Percentiles rank a stretch among this genome's conserved stretches.
Conservation (phyloP, 306 rosid species). For the Rosa multiflora region DNA sequence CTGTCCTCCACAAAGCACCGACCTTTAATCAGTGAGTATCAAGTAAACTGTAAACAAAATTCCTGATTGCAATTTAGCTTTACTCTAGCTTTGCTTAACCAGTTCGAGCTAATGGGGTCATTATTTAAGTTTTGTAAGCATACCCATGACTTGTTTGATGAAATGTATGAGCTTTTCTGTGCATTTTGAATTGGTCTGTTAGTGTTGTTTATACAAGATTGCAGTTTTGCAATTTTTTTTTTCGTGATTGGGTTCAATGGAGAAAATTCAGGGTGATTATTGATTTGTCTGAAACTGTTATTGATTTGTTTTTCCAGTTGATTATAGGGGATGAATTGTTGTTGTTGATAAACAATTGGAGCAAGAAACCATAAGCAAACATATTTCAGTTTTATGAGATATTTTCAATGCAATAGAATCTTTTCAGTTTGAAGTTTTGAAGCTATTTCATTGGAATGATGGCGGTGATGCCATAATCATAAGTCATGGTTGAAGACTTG, state of each 20-base stretch:
- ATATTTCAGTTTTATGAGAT: not conserved
- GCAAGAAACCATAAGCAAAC: not conserved
- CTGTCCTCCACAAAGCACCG: conserved; percentile 49
- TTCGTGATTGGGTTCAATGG: not conserved
- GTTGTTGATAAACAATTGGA: not conserved
- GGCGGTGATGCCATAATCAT: not conserved
- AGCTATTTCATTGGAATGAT: not conserved
- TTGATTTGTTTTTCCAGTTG: not conserved
- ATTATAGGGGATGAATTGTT: not conserved
- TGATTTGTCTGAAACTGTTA: not conserved
- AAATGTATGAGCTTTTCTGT: not conserved
- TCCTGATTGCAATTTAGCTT: conserved; percentile 9
- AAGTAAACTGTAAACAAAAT: not conserved
- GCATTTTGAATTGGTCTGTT: not conserved
- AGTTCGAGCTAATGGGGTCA: conserved; percentile 1
- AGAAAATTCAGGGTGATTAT: not conserved
- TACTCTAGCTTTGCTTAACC: conserved; percentile 8
- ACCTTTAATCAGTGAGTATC: conserved; percentile 48
- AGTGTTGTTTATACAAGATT: not conserved
- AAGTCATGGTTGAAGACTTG: conserved; percentile 9
- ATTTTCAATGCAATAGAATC: not conserved
- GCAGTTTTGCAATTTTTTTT: not conserved
- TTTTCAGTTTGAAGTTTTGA: not conserved
- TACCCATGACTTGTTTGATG: not conserved
- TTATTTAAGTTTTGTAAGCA: not conserved